A percentile compares a stretch with the other conserved stretches of the same genome.
Evolutionary conservation across 2,329 filamentous ascomycete species (phyloP).

Genomic region (Coniochaeta hoffmannii): DNA sequence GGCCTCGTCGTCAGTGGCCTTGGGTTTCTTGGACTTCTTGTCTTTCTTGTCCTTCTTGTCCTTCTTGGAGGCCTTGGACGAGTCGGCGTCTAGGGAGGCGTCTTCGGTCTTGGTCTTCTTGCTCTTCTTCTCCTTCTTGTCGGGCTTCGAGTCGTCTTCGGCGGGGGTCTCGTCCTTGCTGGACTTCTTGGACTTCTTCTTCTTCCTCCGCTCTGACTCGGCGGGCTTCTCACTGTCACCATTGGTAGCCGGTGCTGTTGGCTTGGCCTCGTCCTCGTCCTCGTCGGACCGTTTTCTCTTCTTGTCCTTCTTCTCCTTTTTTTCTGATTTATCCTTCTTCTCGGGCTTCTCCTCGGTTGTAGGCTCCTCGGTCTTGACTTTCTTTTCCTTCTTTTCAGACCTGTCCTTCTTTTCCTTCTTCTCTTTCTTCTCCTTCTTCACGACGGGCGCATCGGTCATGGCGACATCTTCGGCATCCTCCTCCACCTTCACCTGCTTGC

Average conservation of each 20-base stretch:
- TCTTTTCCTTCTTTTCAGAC: conserved; percentile 18
- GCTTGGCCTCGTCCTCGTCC: conserved; percentile 13
- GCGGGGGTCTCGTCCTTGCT: conserved; percentile 11
- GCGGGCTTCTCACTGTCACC: not conserved
- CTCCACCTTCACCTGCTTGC: not conserved
- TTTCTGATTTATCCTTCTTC: conserved; percentile 2
- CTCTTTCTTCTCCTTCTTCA: conserved; percentile 15
- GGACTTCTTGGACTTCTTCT: conserved; percentile 13
- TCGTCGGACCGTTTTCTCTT: conserved; percentile 28
- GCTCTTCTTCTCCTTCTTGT: conserved; percentile 10
- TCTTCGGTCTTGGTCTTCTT: conserved; percentile 15
- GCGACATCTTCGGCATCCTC: not conserved
- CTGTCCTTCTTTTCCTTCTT: conserved; percentile 14
- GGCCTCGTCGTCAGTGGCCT: conserved; percentile 8
- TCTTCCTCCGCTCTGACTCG: not conserved
- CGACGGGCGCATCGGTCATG: not conserved
- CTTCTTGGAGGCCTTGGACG: conserved; percentile 13
- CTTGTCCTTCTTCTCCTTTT: conserved; percentile 22
- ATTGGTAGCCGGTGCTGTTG: not conserved
- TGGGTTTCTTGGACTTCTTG: conserved; percentile 6
- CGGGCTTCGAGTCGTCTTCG: conserved; percentile 12
- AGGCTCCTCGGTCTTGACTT: conserved; percentile 20
- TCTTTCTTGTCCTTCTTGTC: conserved; percentile 18
- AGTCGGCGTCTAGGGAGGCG: conserved; percentile 1
- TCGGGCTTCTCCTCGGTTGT: conserved; percentile 12